Conservation (phyloP, 129 eudicot genomes). For the Saposhnikovia divaricata region DNA sequence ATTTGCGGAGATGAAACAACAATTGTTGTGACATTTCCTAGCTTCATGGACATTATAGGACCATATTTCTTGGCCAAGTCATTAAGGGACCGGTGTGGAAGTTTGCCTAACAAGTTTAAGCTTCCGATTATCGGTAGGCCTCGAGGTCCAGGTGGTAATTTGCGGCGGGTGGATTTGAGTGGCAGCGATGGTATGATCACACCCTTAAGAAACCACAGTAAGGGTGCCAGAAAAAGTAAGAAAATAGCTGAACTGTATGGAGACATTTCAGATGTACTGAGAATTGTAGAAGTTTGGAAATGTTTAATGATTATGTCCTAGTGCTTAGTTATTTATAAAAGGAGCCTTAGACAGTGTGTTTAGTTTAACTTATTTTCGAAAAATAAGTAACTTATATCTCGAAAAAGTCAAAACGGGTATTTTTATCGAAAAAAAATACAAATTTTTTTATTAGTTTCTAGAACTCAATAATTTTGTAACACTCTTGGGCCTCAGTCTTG, state of each 20-base stretch:
- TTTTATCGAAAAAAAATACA: too few species aligned
- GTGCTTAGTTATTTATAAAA: neutral
- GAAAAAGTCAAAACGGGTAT: too few species aligned
- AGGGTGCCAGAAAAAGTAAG: neutral
- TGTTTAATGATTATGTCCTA: neutral
- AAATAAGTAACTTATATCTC: too few species aligned
- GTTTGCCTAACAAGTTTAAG: conserved; percentile 16
- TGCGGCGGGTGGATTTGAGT: neutral
- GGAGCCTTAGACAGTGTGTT: too few species aligned
- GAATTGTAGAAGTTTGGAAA: neutral
- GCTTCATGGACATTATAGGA: conserved; percentile 17
- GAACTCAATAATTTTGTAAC: too few species aligned
- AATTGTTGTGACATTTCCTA: conserved; percentile 24
- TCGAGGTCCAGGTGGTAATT: conserved; percentile 22
- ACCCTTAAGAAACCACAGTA: neutral
- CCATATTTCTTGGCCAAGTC: conserved; percentile 23
- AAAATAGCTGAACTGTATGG: neutral
- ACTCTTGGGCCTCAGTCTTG: too few species aligned
- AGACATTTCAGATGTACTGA: neutral
- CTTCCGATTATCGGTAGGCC: conserved; percentile 23
- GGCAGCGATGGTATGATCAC: neutral
- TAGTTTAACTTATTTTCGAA: too few species aligned
- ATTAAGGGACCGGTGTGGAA: conserved; percentile 15
- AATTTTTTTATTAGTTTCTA: too few species aligned
- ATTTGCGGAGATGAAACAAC: conserved; percentile 37